Evolutionary conservation across 2,329 filamentous ascomycete genomes (phyloP).

Genomic region (Niveomyces coronatus): DNA sequence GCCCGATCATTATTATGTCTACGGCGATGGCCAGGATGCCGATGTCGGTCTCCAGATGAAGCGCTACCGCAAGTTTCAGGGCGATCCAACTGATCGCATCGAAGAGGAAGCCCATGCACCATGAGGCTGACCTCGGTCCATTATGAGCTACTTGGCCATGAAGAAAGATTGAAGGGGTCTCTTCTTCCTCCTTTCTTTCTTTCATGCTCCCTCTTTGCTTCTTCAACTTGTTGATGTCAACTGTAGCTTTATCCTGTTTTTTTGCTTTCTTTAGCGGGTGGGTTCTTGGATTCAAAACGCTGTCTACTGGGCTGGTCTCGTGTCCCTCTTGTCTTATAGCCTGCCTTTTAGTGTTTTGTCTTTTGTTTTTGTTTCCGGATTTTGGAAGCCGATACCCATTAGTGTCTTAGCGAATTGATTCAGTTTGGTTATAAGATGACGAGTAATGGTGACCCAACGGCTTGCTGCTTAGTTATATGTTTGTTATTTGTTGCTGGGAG

Average conservation of each 20-base stretch:
- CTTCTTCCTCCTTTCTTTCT: not conserved
- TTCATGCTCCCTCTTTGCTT: not conserved
- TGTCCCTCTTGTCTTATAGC: not conserved
- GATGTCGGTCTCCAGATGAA: conserved; percentile 27
- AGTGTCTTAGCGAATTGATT: too few relatives aligned
- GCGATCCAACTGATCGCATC: conserved; percentile 24
- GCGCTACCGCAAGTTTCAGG: conserved; percentile 23
- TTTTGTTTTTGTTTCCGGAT: too few relatives aligned
- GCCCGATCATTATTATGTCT: conserved; percentile 21
- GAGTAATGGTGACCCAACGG: too few relatives aligned
- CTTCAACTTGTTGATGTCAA: too few relatives aligned
- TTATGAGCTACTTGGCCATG: not conserved
- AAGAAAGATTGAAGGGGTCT: not conserved
- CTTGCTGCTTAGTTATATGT: too few relatives aligned
- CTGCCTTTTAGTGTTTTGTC: not conserved
- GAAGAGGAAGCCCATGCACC: conserved; percentile 24
- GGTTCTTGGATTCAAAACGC: conserved; percentile 5
- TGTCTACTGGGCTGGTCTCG: too few relatives aligned
- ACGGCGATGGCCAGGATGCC: conserved; percentile 18
- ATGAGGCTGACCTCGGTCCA: conserved; percentile 1
- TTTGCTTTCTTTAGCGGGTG: not conserved
- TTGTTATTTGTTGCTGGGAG: too few relatives aligned
- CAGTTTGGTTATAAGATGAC: too few relatives aligned
- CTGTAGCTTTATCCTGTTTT: not conserved
- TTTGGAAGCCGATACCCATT: conserved; percentile 5